Conservation (phyloP, 208 protist genomes). For the Leishmania turanica region DNA sequence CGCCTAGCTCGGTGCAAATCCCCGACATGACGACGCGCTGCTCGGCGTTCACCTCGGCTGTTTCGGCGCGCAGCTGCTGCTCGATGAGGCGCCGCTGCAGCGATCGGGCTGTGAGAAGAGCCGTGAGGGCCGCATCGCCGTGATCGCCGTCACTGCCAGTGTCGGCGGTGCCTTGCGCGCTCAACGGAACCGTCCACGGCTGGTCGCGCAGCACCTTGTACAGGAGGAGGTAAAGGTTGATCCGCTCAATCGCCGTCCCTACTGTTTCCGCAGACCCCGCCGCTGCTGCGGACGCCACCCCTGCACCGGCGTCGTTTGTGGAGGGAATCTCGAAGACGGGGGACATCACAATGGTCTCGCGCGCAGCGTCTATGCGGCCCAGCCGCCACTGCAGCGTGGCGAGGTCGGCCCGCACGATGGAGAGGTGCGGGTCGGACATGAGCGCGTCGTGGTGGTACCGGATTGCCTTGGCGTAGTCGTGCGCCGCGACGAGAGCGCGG, state of each 20-base stretch:
- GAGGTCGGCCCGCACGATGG: conserved; percentile 88
- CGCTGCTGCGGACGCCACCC: neutral
- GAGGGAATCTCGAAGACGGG: conserved; percentile 38
- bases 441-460: conserved; percentile 92
- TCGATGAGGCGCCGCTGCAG: conserved; percentile 78
- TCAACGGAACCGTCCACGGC: conserved; percentile 24
- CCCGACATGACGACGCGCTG: conserved; percentile 73
- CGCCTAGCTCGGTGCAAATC: conserved; percentile 85
- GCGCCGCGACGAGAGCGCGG: conserved; percentile 90
- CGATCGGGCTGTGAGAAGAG: conserved; percentile 67
- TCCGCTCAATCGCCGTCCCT: conserved; percentile 60
- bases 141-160: conserved; percentile 3
- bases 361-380: conserved; percentile 57
- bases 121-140: conserved; percentile 45
- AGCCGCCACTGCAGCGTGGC: conserved; percentile 93
- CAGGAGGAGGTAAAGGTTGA: conserved; percentile 88
- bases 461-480: conserved; percentile 94
- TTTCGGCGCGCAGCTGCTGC: conserved; percentile 71
- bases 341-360: conserved; percentile 57
- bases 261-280: conserved; percentile 36
- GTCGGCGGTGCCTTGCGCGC: neutral
- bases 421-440: conserved; percentile 56
- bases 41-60: conserved; percentile 79
- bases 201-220: conserved; percentile 77
- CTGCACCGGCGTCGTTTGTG: neutral